These are phyloP conservation scores for Globisporangium ultimum DNA, from an alignment of 352 stramenopile genomes.

Conservation along the genomic window DNA sequence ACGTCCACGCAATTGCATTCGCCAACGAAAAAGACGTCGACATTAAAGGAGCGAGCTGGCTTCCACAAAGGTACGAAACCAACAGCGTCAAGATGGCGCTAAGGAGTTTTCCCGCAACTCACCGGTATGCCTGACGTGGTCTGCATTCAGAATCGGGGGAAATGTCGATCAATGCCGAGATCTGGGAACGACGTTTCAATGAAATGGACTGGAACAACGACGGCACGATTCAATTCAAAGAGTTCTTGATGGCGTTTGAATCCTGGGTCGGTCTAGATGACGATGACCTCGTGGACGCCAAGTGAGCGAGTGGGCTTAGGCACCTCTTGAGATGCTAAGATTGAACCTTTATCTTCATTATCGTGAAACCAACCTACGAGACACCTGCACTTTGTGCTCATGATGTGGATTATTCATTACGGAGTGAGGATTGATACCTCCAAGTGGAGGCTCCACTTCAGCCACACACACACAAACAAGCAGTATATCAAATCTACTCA, in stretches of 20 bases:
- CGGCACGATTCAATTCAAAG: constrained; percentile 85
- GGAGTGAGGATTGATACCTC: too few species aligned
- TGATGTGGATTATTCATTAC: too few species aligned
- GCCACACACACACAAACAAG: too few species aligned
- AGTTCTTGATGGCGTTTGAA: constrained; percentile 88
- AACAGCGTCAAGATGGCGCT: neutral
- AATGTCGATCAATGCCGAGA: constrained; percentile 60
- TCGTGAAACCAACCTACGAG: too few species aligned
- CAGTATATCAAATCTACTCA: too few species aligned
- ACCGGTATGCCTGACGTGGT: neutral
- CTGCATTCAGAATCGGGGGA: constrained; percentile 20
- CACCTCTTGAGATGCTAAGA: too few species aligned
- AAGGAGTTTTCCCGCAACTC: neutral
- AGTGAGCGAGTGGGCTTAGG: neutral
- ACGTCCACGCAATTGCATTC: constrained; percentile 68
- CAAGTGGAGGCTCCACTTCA: too few species aligned
- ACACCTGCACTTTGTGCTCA: too few species aligned
- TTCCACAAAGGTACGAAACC: constrained; percentile 12
- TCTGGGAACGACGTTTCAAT: constrained; percentile 79
- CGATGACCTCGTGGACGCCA: constrained; percentile 30
- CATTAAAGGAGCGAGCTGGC: constrained; percentile 13
- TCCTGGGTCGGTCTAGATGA: constrained; percentile 85
- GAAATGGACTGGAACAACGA: constrained; percentile 89
- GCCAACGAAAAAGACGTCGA: constrained; percentile 75
- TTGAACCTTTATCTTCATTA: too few species aligned